These are phyloP conservation scores for Thermoascus crustaceus DNA, from an alignment of 2,329 filamentous ascomycete genomes.

Conservation along the genomic window DNA sequence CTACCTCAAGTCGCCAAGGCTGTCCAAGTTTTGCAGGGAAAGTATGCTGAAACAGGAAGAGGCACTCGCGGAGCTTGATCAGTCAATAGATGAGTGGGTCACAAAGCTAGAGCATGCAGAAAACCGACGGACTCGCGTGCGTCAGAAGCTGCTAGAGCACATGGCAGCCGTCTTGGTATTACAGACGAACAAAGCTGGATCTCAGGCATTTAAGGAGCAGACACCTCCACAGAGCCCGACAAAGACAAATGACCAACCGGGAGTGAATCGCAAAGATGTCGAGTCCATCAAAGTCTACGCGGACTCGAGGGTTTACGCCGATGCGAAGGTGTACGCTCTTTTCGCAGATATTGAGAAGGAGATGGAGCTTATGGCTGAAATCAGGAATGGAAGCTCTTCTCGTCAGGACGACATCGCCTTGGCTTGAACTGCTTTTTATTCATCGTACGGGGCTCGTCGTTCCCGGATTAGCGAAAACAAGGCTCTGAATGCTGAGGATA, in stretches of 20 bases:
- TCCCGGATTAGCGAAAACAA: too few relatives aligned
- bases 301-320: constrained; percentile 52
- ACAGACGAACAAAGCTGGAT: constrained; percentile 15
- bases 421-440: too few relatives aligned
- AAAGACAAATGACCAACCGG: constrained; percentile 30
- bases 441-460: too few relatives aligned
- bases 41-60: constrained; percentile 73
- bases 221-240: constrained; percentile 52
- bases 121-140: constrained; percentile 64
- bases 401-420: neutral
- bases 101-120: constrained; percentile 72
- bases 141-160: constrained; percentile 74
- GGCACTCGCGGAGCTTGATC: constrained; percentile 65
- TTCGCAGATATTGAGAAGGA: constrained; percentile 59
- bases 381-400: constrained; percentile 12
- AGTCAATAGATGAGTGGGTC: constrained; percentile 73
- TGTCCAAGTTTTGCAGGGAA: constrained; percentile 64
- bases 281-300: constrained; percentile 63
- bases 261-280: constrained; percentile 35
- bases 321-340: constrained; percentile 58
- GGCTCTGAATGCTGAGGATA: too few relatives aligned
- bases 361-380: constrained; percentile 38
- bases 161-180: constrained; percentile 57
- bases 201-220: constrained; percentile 9
- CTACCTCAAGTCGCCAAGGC: constrained; percentile 63